These are phyloP conservation scores for Coemansia sp. DNA, from an alignment of 192 early-diverging fungal genomes.

Conservation along the genomic window DNA sequence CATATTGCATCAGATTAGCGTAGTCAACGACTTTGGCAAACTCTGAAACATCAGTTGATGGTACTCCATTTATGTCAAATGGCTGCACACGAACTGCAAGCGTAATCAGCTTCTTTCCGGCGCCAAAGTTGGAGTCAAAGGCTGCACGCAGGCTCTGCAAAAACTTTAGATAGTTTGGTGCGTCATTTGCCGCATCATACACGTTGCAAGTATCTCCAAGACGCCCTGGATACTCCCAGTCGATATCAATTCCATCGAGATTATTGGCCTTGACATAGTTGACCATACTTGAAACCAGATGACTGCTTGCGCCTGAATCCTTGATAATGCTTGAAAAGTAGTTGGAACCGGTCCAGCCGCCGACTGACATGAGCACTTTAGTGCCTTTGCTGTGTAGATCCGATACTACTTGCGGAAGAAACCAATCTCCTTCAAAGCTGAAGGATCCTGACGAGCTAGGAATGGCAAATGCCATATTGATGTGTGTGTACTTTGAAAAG, in stretches of 20 bases:
- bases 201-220: conserved; percentile 40
- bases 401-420: conserved; percentile 42
- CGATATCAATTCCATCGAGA: conserved; percentile 67
- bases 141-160: conserved; percentile 58
- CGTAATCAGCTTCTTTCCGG: conserved; percentile 58
- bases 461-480: conserved; percentile 67
- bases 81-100: conserved; percentile 63
- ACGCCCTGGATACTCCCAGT: conserved; percentile 70
- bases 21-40: conserved; percentile 64
- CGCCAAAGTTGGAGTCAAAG: conserved; percentile 22
- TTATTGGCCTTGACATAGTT: conserved; percentile 51
- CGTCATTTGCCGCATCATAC: conserved; percentile 58
- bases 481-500: conserved; percentile 62
- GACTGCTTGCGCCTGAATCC: conserved; percentile 33
- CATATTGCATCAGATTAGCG: conserved; percentile 72
- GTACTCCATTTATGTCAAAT: conserved; percentile 33
- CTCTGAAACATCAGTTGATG: conserved; percentile 53
- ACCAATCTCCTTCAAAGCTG: conserved; percentile 50
- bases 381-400: conserved; percentile 51
- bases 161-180: conserved; percentile 62
- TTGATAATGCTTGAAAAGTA: conserved; percentile 59
- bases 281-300: conserved; percentile 56
- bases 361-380: conserved; percentile 64
- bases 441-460: conserved; percentile 37
- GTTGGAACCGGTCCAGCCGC: conserved; percentile 69